Evolutionary conservation across 1,284 basidiomycete genomes (phyloP).

Genomic region (Meripilus lineatus): DNA sequence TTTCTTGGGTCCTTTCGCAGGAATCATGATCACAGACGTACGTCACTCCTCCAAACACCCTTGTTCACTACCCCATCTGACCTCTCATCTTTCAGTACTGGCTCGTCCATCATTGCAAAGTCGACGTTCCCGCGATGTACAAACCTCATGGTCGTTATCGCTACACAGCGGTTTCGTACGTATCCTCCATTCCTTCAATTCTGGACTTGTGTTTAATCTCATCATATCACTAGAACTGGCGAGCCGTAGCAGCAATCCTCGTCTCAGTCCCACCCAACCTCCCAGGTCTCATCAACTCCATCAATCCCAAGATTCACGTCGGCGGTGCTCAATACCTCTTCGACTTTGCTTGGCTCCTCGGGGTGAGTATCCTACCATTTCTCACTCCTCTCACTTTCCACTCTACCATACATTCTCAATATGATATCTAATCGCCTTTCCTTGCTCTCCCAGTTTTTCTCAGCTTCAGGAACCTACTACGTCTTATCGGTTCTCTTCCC

Average conservation of each 20-base stretch:
- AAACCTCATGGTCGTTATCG: conserved; percentile 59
- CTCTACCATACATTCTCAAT: conserved; percentile 4
- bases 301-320: conserved; percentile 53
- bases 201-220: not conserved
- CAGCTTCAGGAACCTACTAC: conserved; percentile 44
- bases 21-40: conserved; percentile 70
- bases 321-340: conserved; percentile 51
- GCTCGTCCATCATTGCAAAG: conserved; percentile 56
- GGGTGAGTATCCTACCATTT: conserved; percentile 38
- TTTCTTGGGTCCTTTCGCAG: conserved; percentile 70
- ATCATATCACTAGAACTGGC: conserved; percentile 53
- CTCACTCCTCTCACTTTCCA: not conserved
- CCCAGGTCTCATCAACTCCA: conserved; percentile 64
- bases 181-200: conserved; percentile 9
- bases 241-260: conserved; percentile 60
- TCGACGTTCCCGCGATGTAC: conserved; percentile 72
- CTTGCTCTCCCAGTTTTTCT: conserved; percentile 36
- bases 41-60: conserved; percentile 16
- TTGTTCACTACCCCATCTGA: not conserved
- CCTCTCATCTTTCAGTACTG: conserved; percentile 42
- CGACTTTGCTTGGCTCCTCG: conserved; percentile 67
- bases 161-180: conserved; percentile 61
- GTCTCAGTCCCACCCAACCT: conserved; percentile 60
- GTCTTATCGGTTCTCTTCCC: conserved; percentile 50
- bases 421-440: not conserved